These are phyloP conservation scores for Colletotrichum gigasporum DNA, from an alignment of 2,329 filamentous ascomycete genomes.

Conservation along the genomic window DNA sequence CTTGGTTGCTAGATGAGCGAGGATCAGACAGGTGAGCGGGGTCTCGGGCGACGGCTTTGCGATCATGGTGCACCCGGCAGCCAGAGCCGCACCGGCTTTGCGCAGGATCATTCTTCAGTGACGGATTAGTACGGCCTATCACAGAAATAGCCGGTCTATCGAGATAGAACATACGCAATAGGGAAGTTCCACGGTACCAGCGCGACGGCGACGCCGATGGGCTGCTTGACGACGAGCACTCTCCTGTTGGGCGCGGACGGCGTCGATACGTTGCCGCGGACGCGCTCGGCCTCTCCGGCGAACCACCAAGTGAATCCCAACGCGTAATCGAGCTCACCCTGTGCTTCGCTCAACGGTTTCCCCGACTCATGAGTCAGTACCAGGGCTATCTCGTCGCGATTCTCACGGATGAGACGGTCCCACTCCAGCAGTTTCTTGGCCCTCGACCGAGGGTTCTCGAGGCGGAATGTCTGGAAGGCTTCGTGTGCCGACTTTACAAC, in stretches of 20 bases:
- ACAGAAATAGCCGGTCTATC: fast-evolving
- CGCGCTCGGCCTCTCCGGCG: constrained; percentile 57
- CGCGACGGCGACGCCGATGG: constrained; percentile 46
- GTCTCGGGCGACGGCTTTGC: constrained; percentile 79
- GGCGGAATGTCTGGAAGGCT: constrained; percentile 49
- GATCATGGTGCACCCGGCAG: constrained; percentile 81
- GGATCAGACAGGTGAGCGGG: constrained; percentile 75
- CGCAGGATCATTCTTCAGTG: constrained; percentile 39
- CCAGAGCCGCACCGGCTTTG: constrained; percentile 65
- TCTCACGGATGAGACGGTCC: constrained; percentile 45
- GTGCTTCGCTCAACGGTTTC: constrained; percentile 63
- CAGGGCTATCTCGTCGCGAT: constrained; percentile 48
- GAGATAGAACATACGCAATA: constrained; percentile 52
- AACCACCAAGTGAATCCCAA: constrained; percentile 67
- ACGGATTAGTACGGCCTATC: neutral
- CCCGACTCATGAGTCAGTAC: constrained; percentile 61
- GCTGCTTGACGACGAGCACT: constrained; percentile 73
- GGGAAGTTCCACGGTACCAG: constrained; percentile 68
- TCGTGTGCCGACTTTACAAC: constrained; percentile 46
- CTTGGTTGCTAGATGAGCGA: constrained; percentile 73
- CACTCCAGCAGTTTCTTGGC: constrained; percentile 47
- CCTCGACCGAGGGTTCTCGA: constrained; percentile 46
- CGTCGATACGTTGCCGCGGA: constrained; percentile 68
- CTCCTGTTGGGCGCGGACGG: constrained; percentile 70
- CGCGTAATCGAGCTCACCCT: constrained; percentile 65